A percentile compares a stretch with the other conserved stretches of the same genome.
phyloP scores from a whole-genome alignment of 345 rosid species.

The Leavenworthia alabamica region DNA sequence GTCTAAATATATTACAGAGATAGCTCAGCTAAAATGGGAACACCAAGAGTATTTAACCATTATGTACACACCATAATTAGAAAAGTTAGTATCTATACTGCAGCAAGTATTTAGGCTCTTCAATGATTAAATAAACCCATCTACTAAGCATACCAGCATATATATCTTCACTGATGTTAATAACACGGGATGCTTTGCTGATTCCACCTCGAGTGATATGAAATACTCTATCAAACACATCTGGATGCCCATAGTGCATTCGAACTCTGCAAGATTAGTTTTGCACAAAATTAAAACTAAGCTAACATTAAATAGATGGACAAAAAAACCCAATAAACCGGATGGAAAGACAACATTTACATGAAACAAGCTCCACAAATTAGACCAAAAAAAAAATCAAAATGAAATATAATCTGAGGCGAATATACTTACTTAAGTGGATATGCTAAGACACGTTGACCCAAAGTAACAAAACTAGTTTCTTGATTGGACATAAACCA shows the following conservation, averaged over 20 bases:
- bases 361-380: constrained; percentile 3
- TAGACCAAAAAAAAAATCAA: neutral
- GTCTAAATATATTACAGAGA: neutral
- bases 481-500: constrained; percentile 99
- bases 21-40: neutral
- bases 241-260: constrained; percentile 99
- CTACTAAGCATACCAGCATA: constrained; percentile 59
- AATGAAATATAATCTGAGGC: neutral
- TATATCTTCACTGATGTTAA: constrained; percentile 97
- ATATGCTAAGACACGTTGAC: constrained; percentile 84
- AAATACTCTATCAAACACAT: constrained; percentile 91
- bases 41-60: neutral
- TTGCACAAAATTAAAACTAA: constrained; percentile 17
- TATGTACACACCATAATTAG: neutral
- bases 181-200: constrained; percentile 96
- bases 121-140: neutral
- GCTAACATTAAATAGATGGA: neutral
- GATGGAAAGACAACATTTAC: neutral
- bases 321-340: neutral
- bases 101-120: neutral
- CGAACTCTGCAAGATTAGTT: constrained; percentile 69
- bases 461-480: constrained; percentile 96
- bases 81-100: neutral
- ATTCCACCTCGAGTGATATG: constrained; percentile 98
- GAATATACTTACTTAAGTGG: constrained; percentile 78